Base-by-base conservation (phyloP, 768 basidiomycete species). In the Nevesoporus exiguus region DNA sequence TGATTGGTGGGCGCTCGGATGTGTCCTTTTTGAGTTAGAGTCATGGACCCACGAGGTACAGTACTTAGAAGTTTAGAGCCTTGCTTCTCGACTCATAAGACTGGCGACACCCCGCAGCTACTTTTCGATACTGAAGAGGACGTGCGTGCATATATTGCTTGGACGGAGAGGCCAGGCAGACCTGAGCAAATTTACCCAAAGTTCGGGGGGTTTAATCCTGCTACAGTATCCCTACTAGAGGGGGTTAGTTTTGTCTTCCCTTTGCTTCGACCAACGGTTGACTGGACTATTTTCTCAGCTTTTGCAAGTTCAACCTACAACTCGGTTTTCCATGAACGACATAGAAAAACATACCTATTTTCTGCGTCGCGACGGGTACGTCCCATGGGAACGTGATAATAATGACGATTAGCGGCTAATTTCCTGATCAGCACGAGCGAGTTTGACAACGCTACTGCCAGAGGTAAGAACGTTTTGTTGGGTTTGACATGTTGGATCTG, bases 1-100 rank as follows among this genome's bases (percentile, higher is more conserved):
- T 13, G 74, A 78, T 49, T 77, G 74, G 64, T 78, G 76, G 76
- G 67, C 66, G 0, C 59, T 76, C 10, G 77, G 77, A 7, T 75
- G 75, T 41, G 62, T 78, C 11, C 54, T 70, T 9, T 78, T 67
- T 53, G 73, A 77, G 54, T 53, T 78, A 13, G 66, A 74, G 36
- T 61, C 67, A 10, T 51, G 46, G n/a, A 51, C 53, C 21, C 60
- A 66, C 34, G 46, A 60, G 55, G 74, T 72, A 52, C 29, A 51
- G 51, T 24, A 10, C 31, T 42, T 21, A n/a, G 13, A 10, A 30
- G 19, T 30, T 15, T n/a, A n/a, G n/a, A n/a, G n/a, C 19, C 29
- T 11, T 43, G 19, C 39, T n/a, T n/a, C n/a, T n/a, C n/a, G n/a
- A n/a, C 21, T 44, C 24, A 43, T 29, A 33, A 14, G 14, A 27